Base-by-base conservation (phyloP, 495 filamentous ascomycete genomes). In the Penicillium lividum region DNA sequence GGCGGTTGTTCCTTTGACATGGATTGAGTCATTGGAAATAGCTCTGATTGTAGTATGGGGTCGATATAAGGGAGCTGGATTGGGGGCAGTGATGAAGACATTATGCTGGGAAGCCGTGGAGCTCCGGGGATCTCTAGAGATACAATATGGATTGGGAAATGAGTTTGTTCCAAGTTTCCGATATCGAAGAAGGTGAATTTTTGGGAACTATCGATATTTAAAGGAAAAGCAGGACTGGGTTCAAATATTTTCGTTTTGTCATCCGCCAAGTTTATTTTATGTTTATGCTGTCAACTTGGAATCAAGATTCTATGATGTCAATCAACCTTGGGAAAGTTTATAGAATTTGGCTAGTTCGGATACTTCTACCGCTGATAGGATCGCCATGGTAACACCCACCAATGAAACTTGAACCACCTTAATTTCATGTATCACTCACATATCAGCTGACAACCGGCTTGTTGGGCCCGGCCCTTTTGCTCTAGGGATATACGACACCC, bases 291-390 rank as follows among this genome's bases (percentile, higher is more conserved):
- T 7, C 44, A 47, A 13, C 4, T 47, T 29, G 18, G 22, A 47
- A 15, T 16, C 38, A 40, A 40, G 18, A 47, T 27, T 47, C 44
- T 25, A 47, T 47, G 44, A 47, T 28, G 44, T 47, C 28, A 28
- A 27, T 1, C 8, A 11, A 22, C 22, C 22, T 22, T 22, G 22
- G 22, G 2, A 47, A 25, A 47, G 44, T 9, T 47, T 47, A 27
- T 22, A 47, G 28, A 25, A 13, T 11, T 46, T 46, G 11, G 15
- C 44, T 46, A 46, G 44, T 9, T 10, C 44, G 22, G 22, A 27
- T 11, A 47, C 28, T 11, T 47, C 44, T 28, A n/a, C 22, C 22
- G 3, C 44, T 25, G 9, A 29, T 28, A 13, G 15, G 38, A 16
- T 40, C 38, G 38, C 38, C 38, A 40, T 40, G 38, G 38, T 40